phyloP scores from a whole-genome alignment of 495 filamentous ascomycete species.

The Podospora pseudocomata region DNA sequence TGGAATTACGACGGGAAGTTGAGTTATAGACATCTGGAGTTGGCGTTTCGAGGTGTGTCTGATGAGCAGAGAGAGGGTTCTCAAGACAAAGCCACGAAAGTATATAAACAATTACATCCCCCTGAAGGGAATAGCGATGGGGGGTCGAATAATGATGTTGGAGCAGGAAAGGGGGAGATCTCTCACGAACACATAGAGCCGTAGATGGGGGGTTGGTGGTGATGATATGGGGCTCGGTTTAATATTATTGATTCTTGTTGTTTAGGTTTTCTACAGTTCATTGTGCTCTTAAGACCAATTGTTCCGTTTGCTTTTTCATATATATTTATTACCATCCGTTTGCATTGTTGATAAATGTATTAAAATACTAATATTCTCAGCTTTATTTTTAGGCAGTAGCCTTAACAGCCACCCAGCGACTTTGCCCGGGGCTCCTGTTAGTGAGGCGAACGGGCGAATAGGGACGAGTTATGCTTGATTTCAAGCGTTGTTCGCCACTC shows the following conservation, averaged over 20 bases:
- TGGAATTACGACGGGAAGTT: constrained; percentile 10
- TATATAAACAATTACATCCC: neutral
- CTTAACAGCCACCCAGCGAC: neutral
- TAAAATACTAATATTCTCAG: neutral
- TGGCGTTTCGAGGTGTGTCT: constrained; percentile 1
- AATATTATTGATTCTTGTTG: neutral
- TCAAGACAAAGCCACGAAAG: neutral
- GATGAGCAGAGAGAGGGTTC: neutral
- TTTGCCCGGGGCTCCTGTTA: neutral
- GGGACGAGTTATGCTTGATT: neutral
- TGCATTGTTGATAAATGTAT: neutral
- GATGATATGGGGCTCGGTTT: neutral
- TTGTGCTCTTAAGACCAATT: too few species aligned
- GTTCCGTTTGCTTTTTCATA: too few species aligned
- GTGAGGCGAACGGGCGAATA: neutral
- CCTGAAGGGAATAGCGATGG: neutral
- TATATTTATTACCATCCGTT: neutral
- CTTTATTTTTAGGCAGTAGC: neutral
- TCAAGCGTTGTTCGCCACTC: neutral
- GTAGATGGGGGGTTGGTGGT: neutral
- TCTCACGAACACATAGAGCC: neutral
- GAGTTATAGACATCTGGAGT: neutral
- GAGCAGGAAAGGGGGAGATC: neutral
- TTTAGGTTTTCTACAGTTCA: too few species aligned
- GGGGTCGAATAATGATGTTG: neutral